Base-by-base conservation (phyloP, 805 yeast species). In the Teunomyces kruisii region DNA sequence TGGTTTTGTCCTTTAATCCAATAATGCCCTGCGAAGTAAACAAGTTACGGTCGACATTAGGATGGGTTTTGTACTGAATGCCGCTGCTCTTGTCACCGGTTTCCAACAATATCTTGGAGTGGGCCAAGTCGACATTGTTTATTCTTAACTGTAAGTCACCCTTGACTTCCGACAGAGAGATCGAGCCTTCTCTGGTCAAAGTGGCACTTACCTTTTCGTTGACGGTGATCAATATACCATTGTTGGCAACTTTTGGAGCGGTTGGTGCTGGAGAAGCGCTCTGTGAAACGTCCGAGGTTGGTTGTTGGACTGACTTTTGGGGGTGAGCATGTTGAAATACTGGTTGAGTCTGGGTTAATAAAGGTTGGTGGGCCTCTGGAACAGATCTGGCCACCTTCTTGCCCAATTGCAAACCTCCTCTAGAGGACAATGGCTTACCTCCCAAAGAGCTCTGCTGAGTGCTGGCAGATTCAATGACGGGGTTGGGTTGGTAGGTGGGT, bases 81-180 rank as follows among this genome's bases (percentile, higher is more conserved):
- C 70, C 80, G 31, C 73, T 65, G 12, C 76, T 67, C 33, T 72
- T 67, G 26, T 77, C 76, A 16, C 67, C 72, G 33, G 82, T 74
- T 33, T 71, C 64, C 52, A 91, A 70, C 49, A 78, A 59, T 47
- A 94, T 75, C 60, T 79, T 80, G 44, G 89, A 79, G 54, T 77
- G 78, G 10, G 95, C 82, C 52, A 84, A 74, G 32, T 75, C 79
- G n/a, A 86, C 72, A 57, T 90, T 80, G 63, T 86, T 90, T 51
- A 94, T 82, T 62, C 96, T 84, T 61, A 94, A 73, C 67, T 89
- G 96, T 55, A 92, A 74, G 55, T 87, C 95, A 65, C 99, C 98
- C 67, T 88, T 88, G 47, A 90, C 79, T 61, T 91, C 97, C 35
- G 88, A 80, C 15, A 81, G 68, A 15, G 54, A 44, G 43, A 87